Evolutionary conservation across 352 stramenopile genomes (phyloP).

Genomic region (Phytophthora europaea): DNA sequence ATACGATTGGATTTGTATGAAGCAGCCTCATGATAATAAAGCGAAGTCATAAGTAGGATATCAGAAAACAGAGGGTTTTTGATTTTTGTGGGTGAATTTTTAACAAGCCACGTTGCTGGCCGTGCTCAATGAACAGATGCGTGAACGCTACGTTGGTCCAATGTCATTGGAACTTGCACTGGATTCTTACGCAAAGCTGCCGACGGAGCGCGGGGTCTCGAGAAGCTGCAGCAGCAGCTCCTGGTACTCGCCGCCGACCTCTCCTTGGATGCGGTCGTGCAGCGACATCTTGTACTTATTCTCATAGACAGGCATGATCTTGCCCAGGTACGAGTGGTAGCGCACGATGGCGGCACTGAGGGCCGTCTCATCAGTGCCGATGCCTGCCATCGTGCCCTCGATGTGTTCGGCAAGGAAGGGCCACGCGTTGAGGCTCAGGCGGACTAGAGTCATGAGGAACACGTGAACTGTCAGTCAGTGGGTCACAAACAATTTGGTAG

Average conservation of each 20-base stretch:
- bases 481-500: background rate
- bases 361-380: slow-evolving; percentile 76
- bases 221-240: slow-evolving; percentile 71
- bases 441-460: slow-evolving; percentile 31
- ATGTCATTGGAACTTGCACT: background rate
- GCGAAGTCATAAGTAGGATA: background rate
- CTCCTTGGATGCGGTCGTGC: slow-evolving; percentile 62
- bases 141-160: background rate
- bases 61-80: background rate
- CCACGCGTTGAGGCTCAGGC: slow-evolving; percentile 67
- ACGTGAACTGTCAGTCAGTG: background rate
- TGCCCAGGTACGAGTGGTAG: slow-evolving; percentile 71
- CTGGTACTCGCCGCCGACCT: slow-evolving; percentile 68
- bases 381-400: slow-evolving; percentile 70
- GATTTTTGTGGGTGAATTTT: slow-evolving; percentile 19
- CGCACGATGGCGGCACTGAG: slow-evolving; percentile 73
- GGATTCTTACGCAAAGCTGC: slow-evolving; percentile 41
- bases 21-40: background rate
- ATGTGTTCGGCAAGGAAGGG: slow-evolving; percentile 71
- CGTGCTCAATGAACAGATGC: background rate
- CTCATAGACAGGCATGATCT: slow-evolving; percentile 65
- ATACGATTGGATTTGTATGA: background rate
- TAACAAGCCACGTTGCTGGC: background rate
- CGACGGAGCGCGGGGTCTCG: slow-evolving; percentile 47
- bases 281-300: slow-evolving; percentile 70